Conservation (phyloP, 2,329 filamentous ascomycete genomes). For the Albophoma yamanashiensis region DNA sequence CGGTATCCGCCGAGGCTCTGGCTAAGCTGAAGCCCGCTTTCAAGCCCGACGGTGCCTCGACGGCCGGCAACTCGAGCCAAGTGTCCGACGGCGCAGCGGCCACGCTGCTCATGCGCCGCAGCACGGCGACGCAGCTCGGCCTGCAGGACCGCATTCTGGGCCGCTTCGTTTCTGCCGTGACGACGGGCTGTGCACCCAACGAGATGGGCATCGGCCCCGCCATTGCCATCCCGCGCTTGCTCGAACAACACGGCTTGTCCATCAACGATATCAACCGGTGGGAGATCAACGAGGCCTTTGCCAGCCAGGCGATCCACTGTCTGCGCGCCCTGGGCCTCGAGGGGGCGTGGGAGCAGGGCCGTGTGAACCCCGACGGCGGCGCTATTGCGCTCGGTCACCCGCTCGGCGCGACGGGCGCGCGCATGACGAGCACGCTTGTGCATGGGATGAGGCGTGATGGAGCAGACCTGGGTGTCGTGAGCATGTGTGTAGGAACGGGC, state of each 20-base stretch:
- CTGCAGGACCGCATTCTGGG: constrained; percentile 61
- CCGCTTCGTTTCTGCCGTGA: constrained; percentile 68
- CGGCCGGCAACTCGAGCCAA: constrained; percentile 79
- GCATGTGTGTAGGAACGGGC: constrained; percentile 82
- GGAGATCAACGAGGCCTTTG: constrained; percentile 87
- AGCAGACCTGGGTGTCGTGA: constrained; percentile 72
- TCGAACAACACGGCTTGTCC: constrained; percentile 56
- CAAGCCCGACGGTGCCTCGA: constrained; percentile 60
- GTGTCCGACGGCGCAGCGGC: constrained; percentile 84
- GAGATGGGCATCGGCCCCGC: constrained; percentile 93
- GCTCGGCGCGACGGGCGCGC: constrained; percentile 75
- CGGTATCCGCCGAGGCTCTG: constrained; percentile 58
- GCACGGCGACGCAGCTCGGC: constrained; percentile 64
- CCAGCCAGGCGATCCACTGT: constrained; percentile 58
- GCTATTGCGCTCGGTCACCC: constrained; percentile 93
- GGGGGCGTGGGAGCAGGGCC: constrained; percentile 47
- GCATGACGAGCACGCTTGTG: constrained; percentile 64
- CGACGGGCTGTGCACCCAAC: constrained; percentile 71
- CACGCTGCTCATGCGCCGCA: constrained; percentile 73
- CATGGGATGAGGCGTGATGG: constrained; percentile 59
- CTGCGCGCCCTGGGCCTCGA: constrained; percentile 59
- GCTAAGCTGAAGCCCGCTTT: constrained; percentile 80
- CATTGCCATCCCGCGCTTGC: constrained; percentile 71
- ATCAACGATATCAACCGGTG: constrained; percentile 67
- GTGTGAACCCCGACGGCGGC: constrained; percentile 85